phyloP scores from a whole-genome alignment of 1,139 yeast species.

The Taphrina flavorubra region DNA sequence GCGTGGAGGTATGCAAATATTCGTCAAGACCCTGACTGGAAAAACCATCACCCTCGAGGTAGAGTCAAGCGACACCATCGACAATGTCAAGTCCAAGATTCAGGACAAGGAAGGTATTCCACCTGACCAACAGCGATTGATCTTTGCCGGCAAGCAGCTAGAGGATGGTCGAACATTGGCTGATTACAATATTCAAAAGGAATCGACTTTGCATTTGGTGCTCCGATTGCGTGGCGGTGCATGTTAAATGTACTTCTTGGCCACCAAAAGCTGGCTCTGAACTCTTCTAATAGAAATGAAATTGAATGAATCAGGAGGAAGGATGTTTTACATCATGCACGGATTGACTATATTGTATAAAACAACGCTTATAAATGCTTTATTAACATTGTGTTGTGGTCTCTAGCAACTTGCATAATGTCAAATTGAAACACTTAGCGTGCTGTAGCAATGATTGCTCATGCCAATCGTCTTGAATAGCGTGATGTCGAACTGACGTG shows the following conservation, averaged over 20 bases:
- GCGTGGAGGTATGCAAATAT: conserved; percentile 68
- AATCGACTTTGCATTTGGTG: conserved; percentile 96
- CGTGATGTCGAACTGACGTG: too few species aligned
- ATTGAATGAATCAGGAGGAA: not conserved
- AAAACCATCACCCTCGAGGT: conserved; percentile 92
- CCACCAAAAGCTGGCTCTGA: conserved; percentile 61
- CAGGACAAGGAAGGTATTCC: conserved; percentile 99
- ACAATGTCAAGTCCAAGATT: conserved; percentile 89
- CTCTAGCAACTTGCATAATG: too few species aligned
- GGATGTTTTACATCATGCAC: not conserved
- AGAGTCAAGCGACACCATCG: conserved; percentile 91
- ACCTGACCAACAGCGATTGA: conserved; percentile 99
- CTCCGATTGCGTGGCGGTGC: conserved; percentile 63
- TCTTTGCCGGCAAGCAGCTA: conserved; percentile 99
- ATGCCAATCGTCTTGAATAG: too few species aligned
- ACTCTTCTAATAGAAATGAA: not conserved
- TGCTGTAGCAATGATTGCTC: too few species aligned
- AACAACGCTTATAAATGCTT: not conserved
- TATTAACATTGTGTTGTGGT: not conserved
- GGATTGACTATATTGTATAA: conserved; percentile 8
- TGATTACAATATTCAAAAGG: conserved; percentile 99
- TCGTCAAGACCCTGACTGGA: conserved; percentile 86
- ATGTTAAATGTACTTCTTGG: conserved; percentile 35
- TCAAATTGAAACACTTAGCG: too few species aligned
- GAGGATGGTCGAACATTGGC: conserved; percentile 97